Base-by-base conservation (phyloP, 768 basidiomycete genomes). In the Suillus cothurnatus region DNA sequence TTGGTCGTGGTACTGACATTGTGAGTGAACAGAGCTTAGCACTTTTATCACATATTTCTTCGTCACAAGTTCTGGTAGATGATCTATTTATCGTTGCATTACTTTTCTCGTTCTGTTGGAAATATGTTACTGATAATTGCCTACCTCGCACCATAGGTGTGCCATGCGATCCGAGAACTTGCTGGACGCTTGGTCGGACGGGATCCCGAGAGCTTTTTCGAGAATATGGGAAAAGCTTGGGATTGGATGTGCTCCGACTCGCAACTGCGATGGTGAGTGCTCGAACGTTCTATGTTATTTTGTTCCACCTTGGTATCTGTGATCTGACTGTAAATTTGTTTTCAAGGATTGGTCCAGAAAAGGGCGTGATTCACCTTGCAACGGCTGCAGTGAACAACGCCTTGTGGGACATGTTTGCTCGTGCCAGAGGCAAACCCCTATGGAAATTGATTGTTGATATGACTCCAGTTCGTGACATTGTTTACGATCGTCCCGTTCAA, bases 371-470 rank as follows among this genome's bases (percentile, higher is more conserved):
- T 61, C 92, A 94, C 73, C 88, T 97, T 61, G 94, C 95, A 3
- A 85, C 92, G 0, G 93, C 86, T 6, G 93, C 94, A 1, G 94
- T 98, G 9, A 87, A 93, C 75, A 97, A 97, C 68, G 96, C 95
- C 0, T 72, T 97, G 2, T 98, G 96, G 96, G 96, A 97, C 72
- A 88, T 97, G 87, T 94, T 88, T 68, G 93, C 94, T 3, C 86
- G 90, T 57, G 82, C 89, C 32, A 79, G 90, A 68, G 81, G 84
- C 61, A 97, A 97, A 77, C 96, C 96, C 6, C 78, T 97, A 4
- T 98, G 96, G 96, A 96, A 97, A 74, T 83, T 98, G 19, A 84
- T 98, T 57, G 90, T 90, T 1, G 96, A 98, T 71, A 94, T 97
- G 80, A 91, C 92, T 8, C 90, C 93, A 2, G 90, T 87, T 49